Percentiles rank a stretch among this genome's conserved stretches.
Conservation (phyloP, 495 filamentous ascomycete genomes). For the Penicillium canescens region DNA sequence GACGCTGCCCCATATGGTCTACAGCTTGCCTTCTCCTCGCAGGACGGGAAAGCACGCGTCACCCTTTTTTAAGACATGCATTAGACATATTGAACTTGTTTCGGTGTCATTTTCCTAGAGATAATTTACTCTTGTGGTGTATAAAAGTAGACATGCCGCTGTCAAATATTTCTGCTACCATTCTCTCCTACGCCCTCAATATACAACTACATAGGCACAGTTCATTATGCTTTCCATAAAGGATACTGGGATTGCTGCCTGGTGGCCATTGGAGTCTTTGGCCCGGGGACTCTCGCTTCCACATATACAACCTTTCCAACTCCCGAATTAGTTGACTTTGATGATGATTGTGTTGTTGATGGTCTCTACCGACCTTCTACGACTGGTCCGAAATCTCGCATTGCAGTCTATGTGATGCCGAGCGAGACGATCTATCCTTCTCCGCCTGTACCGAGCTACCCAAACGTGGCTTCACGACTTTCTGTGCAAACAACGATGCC, state of each 20-base stretch:
- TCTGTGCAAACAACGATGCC: slow-evolving; percentile 14
- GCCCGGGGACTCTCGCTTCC: not conserved
- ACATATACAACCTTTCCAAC: not conserved
- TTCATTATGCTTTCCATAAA: too few species aligned
- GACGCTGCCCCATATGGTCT: too few species aligned
- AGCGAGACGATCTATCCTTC: slow-evolving; percentile 11
- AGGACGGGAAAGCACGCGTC: too few species aligned
- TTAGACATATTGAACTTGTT: too few species aligned
- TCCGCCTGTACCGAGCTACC: slow-evolving; percentile 8
- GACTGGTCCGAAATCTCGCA: not conserved
- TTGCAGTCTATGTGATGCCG: slow-evolving; percentile 12
- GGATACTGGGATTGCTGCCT: not conserved
- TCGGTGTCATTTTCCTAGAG: too few species aligned
- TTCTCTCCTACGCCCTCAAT: too few species aligned
- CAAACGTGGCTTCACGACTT: slow-evolving; percentile 13
- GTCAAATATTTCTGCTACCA: too few species aligned
- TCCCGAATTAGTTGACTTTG: not conserved
- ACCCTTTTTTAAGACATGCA: too few species aligned
- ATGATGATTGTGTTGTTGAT: slow-evolving; percentile 1
- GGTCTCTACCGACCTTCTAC: not conserved
- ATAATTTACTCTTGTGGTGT: too few species aligned
- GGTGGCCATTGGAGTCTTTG: not conserved
- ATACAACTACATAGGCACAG: too few species aligned
- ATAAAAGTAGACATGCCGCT: too few species aligned
- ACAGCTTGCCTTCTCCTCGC: too few species aligned